Evolutionary conservation across 768 basidiomycete species (phyloP), one percentile per base, ranked within the genome.

Genomic region (Cubamyces lactineus): DNA sequence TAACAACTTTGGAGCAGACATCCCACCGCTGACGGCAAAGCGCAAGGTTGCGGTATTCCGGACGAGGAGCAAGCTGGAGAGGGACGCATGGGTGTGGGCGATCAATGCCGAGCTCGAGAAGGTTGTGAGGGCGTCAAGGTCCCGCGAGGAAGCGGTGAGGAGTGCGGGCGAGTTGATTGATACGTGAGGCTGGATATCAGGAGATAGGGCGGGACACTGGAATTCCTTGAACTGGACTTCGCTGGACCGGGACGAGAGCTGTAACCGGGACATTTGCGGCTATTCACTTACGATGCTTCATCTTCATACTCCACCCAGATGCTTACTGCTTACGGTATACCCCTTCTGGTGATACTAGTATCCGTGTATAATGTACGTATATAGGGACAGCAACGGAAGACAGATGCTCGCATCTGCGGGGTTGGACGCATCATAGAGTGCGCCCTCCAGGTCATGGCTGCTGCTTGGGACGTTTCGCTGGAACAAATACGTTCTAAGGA

Each of bases 11-110:
- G 55, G 23, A 1, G 70, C 75, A 40, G 68, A 75, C 28, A 66
- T 86, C 38, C 92, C 83, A 34, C 71, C 76, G 24, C 75, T 87
- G 56, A 86, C 80, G 47, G 80, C 78, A 61, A 86, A 86, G 67
- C 77, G 84, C 62, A 87, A 88, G 71, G 67, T 86, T 57, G 67
- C 82, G 16, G 81, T 94, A 1, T 88, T 90, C 67, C 82, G 86
- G 63, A 86, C 89, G 53, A 80, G 94, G 71, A 94, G 86, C 70
- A 86, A 87, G 75, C 78, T 98, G 40, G 96, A 98, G 74, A 79
- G 96, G 28, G 95, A 98, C 73, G 82, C 88, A 28, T 98, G 96
- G 96, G 94, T 94, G 67, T 97, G 92, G 90, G 93, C 92, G 0
- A 75, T 98, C 67, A 94, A 92, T 63, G 84, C 84, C 47, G 94